phyloP scores from a whole-genome alignment of 2,329 filamentous ascomycete genomes.

The Penicillium concentricum region DNA sequence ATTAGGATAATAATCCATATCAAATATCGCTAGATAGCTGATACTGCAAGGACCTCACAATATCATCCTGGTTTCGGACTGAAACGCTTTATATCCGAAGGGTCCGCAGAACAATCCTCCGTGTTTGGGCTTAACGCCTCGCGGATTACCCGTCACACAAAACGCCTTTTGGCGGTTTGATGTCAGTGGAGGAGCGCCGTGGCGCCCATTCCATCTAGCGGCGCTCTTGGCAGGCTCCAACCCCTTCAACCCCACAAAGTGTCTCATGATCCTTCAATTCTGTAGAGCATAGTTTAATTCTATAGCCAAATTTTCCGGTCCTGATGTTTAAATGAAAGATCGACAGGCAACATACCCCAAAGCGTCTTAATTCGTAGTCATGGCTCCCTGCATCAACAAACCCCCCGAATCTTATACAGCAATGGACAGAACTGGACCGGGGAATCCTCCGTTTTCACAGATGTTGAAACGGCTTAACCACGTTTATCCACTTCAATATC shows the following conservation, averaged over 20 bases:
- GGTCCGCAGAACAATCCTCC: slow-evolving; percentile 3
- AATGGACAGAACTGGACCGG: slow-evolving; percentile 9
- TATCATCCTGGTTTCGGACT: slow-evolving; percentile 12
- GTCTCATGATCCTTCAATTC: slow-evolving; percentile 8
- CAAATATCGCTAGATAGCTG: background rate
- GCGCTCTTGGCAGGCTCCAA: slow-evolving; percentile 5
- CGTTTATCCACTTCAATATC: slow-evolving; percentile 5
- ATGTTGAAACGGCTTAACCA: slow-evolving; percentile 12
- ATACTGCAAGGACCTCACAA: slow-evolving; percentile 15
- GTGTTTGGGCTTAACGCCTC: slow-evolving; percentile 2
- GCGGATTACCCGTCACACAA: background rate
- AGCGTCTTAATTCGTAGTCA: background rate
- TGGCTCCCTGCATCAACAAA: background rate
- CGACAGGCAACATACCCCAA: background rate
- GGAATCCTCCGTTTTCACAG: slow-evolving; percentile 7
- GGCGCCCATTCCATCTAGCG: slow-evolving; percentile 4
- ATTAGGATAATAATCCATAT: background rate
- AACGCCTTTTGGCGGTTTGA: background rate
- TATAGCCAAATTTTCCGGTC: background rate
- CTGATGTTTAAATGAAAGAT: background rate
- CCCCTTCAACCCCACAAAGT: slow-evolving; percentile 6
- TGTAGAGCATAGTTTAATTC: background rate
- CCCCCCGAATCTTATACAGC: background rate
- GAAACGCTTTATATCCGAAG: slow-evolving; percentile 18
- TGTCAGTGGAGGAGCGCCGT: slow-evolving; percentile 9